Evolutionary conservation across 108 stramenopile genomes (phyloP), one percentile per base, ranked within the genome.

Genomic region (Nitzschia sp.): DNA sequence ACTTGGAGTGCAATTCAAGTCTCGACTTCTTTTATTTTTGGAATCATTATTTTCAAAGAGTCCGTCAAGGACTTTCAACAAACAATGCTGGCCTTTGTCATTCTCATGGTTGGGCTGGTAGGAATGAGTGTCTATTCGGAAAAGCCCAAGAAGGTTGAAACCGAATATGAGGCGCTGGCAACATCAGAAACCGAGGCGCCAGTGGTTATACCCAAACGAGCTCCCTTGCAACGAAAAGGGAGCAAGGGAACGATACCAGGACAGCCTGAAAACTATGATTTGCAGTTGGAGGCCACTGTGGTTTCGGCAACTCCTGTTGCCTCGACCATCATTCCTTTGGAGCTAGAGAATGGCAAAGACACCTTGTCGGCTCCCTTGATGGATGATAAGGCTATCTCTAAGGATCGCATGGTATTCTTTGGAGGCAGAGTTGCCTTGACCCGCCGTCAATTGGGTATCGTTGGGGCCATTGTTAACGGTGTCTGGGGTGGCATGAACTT

Each of bases 21-120:
- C 24, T 51, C 83, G 7, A 74, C 79, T 19, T 69, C 66, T 5
- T 90, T 84, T 53, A 60, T 66, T 41, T 83, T 75, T 63, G 82
- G 82, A 14, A 82, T 86, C 11, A 53, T 85, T 10, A 73, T 90
- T 7, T 87, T 90, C 56, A 58, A 83, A 42, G 88, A 90, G 56
- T 8, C 44, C 3, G 85, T 81, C 63, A 74, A 76, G 58, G 51
- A 52, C 21, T 26, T 62, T 15, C 12, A 12, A 3, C 52, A 63
- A 34, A 64, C 80, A 1, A 41, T 53, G 21, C 6, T 57, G 21
- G 70, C 80, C 26, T 60, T 67, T 46, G 6, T 72, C 3, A 43
- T 73, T 3, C 48, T 80, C 17, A 69, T 64, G 42, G 39, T 73
- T 0, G 80, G 80, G 12, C 41, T 80, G 42, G 53, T 76, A 38